Evolutionary conservation across 495 filamentous ascomycete genomes (phyloP).

Genomic region (Lophiostoma macrostomum): DNA sequence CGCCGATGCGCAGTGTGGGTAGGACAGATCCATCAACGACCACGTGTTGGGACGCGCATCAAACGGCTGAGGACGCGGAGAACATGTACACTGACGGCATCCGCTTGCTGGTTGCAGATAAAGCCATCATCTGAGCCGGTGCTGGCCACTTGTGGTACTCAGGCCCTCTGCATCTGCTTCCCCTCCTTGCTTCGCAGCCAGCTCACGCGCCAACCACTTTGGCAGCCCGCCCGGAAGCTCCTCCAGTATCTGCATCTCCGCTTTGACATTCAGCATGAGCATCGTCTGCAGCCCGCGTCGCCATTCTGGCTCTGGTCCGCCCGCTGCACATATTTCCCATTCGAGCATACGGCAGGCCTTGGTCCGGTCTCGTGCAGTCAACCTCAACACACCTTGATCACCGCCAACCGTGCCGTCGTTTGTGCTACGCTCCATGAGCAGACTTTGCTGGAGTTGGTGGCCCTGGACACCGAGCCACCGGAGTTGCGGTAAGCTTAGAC

Average conservation of each 20-base stretch:
- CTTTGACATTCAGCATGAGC: constrained; percentile 82
- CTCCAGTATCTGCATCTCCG: constrained; percentile 83
- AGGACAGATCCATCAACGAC: constrained; percentile 8
- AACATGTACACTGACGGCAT: constrained; percentile 7
- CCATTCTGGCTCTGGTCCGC: constrained; percentile 54
- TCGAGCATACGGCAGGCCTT: constrained; percentile 66
- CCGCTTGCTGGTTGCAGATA: constrained; percentile 4
- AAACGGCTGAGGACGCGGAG: not conserved
- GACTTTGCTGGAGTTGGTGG: constrained; percentile 49
- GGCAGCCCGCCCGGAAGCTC: constrained; percentile 18
- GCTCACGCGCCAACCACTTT: constrained; percentile 18
- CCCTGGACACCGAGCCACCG: constrained; percentile 74
- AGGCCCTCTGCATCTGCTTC: not conserved
- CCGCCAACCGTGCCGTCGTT: constrained; percentile 14
- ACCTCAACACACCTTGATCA: constrained; percentile 46
- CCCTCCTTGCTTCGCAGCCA: constrained; percentile 5
- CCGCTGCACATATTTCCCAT: constrained; percentile 48
- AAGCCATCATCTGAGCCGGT: constrained; percentile 9
- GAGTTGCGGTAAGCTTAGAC: constrained; percentile 54
- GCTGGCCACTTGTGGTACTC: not conserved
- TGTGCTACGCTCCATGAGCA: constrained; percentile 13
- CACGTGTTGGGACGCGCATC: constrained; percentile 11
- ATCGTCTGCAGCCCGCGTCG: constrained; percentile 74
- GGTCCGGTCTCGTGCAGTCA: constrained; percentile 64
- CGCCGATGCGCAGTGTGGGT: constrained; percentile 6